These are phyloP conservation scores for Lecanoromycetidae sp. DNA, from an alignment of 2,329 filamentous ascomycete species.

Conservation along the genomic window DNA sequence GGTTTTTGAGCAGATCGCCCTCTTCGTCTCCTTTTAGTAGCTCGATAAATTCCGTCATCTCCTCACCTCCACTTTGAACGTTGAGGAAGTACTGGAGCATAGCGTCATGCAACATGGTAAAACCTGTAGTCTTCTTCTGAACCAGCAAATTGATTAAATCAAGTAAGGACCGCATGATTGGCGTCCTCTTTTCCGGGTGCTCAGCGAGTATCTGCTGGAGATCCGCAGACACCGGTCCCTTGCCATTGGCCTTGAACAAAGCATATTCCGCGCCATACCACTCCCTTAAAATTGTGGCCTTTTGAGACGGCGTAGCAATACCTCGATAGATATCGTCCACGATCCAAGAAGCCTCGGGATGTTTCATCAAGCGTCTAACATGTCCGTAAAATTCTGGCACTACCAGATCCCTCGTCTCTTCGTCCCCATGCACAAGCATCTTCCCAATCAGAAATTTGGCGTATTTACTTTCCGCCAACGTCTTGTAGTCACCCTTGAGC, in stretches of 20 bases:
- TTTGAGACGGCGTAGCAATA: conserved; percentile 75
- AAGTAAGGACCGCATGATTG: conserved; percentile 74
- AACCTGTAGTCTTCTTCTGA: conserved; percentile 92
- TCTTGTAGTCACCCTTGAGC: conserved; percentile 69
- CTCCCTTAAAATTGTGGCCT: conserved; percentile 71
- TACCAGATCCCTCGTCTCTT: conserved; percentile 75
- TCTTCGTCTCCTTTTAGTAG: conserved; percentile 84
- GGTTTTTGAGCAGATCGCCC: conserved; percentile 82
- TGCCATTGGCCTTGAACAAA: conserved; percentile 53
- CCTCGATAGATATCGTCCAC: conserved; percentile 91
- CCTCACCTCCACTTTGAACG: conserved; percentile 61
- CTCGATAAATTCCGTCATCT: conserved; percentile 78
- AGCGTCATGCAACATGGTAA: conserved; percentile 95
- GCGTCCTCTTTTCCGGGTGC: conserved; percentile 71
- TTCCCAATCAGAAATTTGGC: conserved; percentile 97
- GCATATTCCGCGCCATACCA: conserved; percentile 96
- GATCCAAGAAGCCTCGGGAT: conserved; percentile 94
- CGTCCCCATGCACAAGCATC: conserved; percentile 81
- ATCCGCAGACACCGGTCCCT: conserved; percentile 45
- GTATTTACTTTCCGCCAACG: conserved; percentile 86
- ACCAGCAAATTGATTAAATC: conserved; percentile 84
- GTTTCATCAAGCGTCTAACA: conserved; percentile 85
- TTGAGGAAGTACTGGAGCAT: conserved; percentile 95
- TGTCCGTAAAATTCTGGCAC: conserved; percentile 92
- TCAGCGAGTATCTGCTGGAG: conserved; percentile 62